phyloP scores from a whole-genome alignment of 2,329 filamentous ascomycete species.

The Microcera coccophila region DNA sequence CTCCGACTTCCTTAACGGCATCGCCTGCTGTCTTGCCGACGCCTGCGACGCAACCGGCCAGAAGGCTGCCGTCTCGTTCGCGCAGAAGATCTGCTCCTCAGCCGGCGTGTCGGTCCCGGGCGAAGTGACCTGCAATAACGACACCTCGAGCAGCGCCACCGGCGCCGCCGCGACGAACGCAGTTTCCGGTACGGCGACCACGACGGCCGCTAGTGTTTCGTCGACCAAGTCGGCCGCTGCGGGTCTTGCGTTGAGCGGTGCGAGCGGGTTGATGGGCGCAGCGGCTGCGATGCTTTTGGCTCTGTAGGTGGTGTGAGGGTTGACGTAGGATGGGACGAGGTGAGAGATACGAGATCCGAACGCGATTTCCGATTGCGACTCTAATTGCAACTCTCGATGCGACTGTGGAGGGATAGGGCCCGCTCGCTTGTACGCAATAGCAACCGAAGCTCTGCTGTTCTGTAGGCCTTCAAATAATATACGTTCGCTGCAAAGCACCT shows the following conservation, averaged over 20 bases:
- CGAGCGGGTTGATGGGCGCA: slow-evolving; percentile 24
- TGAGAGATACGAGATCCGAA: no score
- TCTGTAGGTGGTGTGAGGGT: slow-evolving; percentile 26
- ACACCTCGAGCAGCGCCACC: slow-evolving; percentile 2
- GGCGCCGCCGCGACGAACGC: slow-evolving; percentile 5
- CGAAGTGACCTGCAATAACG: slow-evolving; percentile 34
- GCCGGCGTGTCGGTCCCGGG: slow-evolving; percentile 35
- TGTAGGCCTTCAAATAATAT: no score
- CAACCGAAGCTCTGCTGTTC: no score
- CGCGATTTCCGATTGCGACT: no score
- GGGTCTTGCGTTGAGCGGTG: neutral
- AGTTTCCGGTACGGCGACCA: slow-evolving; percentile 3
- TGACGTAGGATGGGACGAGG: no score
- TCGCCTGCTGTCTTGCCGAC: slow-evolving; percentile 40
- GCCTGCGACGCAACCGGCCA: slow-evolving; percentile 33
- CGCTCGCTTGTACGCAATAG: no score
- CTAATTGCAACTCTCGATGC: no score
- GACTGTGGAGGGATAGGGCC: no score
- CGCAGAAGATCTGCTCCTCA: slow-evolving; percentile 37
- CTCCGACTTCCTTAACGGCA: slow-evolving; percentile 36
- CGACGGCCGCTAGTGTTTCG: slow-evolving; percentile 3
- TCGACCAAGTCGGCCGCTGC: slow-evolving; percentile 4
- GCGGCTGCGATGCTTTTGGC: slow-evolving; percentile 28
- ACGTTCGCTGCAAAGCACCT: no score
- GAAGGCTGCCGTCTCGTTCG: slow-evolving; percentile 34